A percentile compares a stretch with the other conserved stretches of the same genome.
phyloP scores from a whole-genome alignment of 202 grass and related monocot species.

The Panicum virgatum region DNA sequence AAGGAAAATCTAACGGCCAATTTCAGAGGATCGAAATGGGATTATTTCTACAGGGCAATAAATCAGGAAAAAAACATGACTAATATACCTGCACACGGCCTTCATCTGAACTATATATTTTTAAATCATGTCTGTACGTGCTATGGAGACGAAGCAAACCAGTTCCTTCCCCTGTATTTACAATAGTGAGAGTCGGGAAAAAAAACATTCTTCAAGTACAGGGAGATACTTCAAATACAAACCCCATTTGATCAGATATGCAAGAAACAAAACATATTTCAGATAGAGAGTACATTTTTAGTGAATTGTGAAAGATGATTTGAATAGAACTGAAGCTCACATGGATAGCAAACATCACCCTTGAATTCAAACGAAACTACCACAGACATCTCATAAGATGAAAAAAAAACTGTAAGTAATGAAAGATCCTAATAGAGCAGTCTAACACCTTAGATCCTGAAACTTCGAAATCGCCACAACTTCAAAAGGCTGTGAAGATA shows the following conservation, averaged over 20 bases:
- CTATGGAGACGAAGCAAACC: slow-evolving; percentile 99
- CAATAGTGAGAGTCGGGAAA: neutral
- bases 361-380: slow-evolving; percentile 12
- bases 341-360: neutral
- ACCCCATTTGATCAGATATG: slow-evolving; percentile 1
- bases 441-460: neutral
- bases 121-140: slow-evolving; percentile 98
- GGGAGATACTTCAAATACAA: slow-evolving; percentile 31
- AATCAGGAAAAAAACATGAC: neutral
- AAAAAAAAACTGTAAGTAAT: neutral
- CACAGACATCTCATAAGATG: slow-evolving; percentile 6
- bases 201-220: neutral
- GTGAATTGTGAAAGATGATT: neutral
- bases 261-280: slow-evolving; percentile 27
- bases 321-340: slow-evolving; percentile 3
- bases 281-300: slow-evolving; percentile 1
- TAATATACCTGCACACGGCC: slow-evolving; percentile 94
- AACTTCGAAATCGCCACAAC: neutral
- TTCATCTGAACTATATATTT: slow-evolving; percentile 99
- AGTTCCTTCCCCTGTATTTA: slow-evolving; percentile 86
- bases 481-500: neutral
- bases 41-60: neutral
- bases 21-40: slow-evolving; percentile 2
- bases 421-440: neutral
- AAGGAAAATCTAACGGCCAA: neutral